Conservation (phyloP, 2,329 filamentous ascomycete genomes). For the Sporothrix curviconia region DNA sequence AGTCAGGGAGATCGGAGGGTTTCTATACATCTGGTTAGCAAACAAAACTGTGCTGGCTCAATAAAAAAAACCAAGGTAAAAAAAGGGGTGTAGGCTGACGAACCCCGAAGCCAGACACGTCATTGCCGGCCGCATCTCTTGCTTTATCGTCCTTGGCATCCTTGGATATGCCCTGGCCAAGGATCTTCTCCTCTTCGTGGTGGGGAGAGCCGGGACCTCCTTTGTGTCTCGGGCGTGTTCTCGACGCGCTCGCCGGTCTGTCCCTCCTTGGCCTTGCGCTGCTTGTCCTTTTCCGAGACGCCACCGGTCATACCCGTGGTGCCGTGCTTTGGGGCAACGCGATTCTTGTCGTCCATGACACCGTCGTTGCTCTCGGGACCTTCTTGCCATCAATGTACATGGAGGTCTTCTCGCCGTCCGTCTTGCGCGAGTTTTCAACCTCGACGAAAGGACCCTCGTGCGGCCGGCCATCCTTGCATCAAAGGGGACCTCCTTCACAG, state of each 20-base stretch:
- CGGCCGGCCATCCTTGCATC: constrained; percentile 89
- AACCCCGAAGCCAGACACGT: constrained; percentile 53
- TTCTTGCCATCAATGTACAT: constrained; percentile 52
- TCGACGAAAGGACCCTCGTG: constrained; percentile 78
- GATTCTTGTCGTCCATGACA: constrained; percentile 85
- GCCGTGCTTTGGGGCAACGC: constrained; percentile 70
- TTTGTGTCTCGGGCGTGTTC: constrained; percentile 76
- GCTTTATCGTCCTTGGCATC: constrained; percentile 30
- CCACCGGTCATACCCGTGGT: constrained; percentile 85
- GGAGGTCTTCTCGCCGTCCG: constrained; percentile 36
- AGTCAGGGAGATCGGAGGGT: constrained; percentile 72
- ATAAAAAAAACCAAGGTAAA: neutral
- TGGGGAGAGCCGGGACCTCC: constrained; percentile 73
- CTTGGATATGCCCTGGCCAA: constrained; percentile 32
- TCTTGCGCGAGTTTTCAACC: constrained; percentile 34
- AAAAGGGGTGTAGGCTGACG: no score
- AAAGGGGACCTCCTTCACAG: constrained; percentile 70
- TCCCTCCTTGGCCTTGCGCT: constrained; percentile 60
- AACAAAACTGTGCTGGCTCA: neutral
- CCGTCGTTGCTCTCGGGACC: constrained; percentile 65
- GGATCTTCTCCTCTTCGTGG: constrained; percentile 67
- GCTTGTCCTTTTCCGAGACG: constrained; percentile 80
- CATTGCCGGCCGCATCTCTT: constrained; percentile 32
- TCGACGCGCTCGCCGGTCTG: constrained; percentile 58
- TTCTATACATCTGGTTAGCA: constrained; percentile 47